Conservation (phyloP, 306 rosid genomes). For the Inga laurina region DNA sequence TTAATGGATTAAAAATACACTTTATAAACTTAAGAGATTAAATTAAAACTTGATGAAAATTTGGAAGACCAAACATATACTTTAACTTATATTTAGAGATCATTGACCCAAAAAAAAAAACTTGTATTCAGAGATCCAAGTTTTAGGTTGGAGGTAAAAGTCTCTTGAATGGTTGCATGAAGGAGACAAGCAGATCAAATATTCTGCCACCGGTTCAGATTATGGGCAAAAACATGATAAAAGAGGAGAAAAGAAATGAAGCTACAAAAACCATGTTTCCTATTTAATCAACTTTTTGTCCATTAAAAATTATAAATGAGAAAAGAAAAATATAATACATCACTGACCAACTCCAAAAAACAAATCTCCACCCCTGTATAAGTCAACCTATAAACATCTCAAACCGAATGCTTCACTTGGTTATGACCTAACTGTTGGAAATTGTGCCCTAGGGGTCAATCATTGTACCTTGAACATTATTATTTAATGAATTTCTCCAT, state of each 20-base stretch:
- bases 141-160: conserved; percentile 49
- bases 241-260: not conserved
- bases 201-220: conserved; percentile 56
- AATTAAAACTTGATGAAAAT: too few relatives aligned
- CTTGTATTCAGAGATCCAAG: not conserved
- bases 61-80: too few relatives aligned
- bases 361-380: not conserved
- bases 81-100: too few relatives aligned
- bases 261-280: not conserved
- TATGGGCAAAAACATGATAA: conserved; percentile 44
- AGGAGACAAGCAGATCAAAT: conserved; percentile 52
- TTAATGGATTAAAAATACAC: too few relatives aligned
- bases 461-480: too few relatives aligned
- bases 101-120: too few relatives aligned
- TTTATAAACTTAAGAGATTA: too few relatives aligned
- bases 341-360: not conserved
- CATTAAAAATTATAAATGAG: not conserved
- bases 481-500: too few relatives aligned
- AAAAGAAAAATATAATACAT: not conserved
- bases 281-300: not conserved
- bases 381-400: not conserved
- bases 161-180: conserved; percentile 53
- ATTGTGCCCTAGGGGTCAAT: too few relatives aligned
- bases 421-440: not conserved
- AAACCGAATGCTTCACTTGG: not conserved